phyloP scores from a whole-genome alignment of 2,329 filamentous ascomycete species.

The Plectosphaerella sp. region DNA sequence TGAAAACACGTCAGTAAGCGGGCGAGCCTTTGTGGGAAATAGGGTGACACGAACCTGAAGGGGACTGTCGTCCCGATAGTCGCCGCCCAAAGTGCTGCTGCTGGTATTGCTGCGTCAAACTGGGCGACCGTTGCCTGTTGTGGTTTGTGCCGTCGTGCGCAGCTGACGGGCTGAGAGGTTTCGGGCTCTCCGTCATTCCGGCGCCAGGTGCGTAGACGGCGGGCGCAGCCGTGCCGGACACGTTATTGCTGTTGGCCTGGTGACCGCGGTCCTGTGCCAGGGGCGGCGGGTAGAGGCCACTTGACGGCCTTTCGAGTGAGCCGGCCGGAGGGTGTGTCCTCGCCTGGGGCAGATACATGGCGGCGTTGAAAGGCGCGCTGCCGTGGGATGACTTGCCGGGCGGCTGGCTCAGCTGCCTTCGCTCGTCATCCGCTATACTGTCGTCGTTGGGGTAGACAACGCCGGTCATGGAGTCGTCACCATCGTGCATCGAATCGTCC shows the following conservation, averaged over 20 bases:
- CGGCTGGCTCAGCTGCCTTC: conserved; percentile 62
- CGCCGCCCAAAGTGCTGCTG: conserved; percentile 59
- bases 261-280: conserved; percentile 16
- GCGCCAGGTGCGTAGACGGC: conserved; percentile 64
- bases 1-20: conserved; percentile 3
- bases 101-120: conserved; percentile 59
- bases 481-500: conserved; percentile 45
- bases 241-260: conserved; percentile 43
- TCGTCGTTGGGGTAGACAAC: conserved; percentile 43
- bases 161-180: conserved; percentile 68
- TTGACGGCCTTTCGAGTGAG: conserved; percentile 39
- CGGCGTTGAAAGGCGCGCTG: conserved; percentile 36
- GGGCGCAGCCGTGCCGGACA: conserved; percentile 40
- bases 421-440: conserved; percentile 53
- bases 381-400: conserved; percentile 71
- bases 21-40: neutral
- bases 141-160: conserved; percentile 45
- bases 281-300: conserved; percentile 60
- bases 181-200: conserved; percentile 81
- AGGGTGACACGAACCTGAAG: conserved; percentile 23
- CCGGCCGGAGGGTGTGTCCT: conserved; percentile 77
- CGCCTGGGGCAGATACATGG: conserved; percentile 55
- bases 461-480: conserved; percentile 52
- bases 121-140: conserved; percentile 60
- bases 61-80: conserved; percentile 49